Percentiles rank a stretch among this genome's conserved stretches.
Evolutionary conservation across 176 grass and related monocot species (phyloP).

Genomic region (Oryza nivara): DNA sequence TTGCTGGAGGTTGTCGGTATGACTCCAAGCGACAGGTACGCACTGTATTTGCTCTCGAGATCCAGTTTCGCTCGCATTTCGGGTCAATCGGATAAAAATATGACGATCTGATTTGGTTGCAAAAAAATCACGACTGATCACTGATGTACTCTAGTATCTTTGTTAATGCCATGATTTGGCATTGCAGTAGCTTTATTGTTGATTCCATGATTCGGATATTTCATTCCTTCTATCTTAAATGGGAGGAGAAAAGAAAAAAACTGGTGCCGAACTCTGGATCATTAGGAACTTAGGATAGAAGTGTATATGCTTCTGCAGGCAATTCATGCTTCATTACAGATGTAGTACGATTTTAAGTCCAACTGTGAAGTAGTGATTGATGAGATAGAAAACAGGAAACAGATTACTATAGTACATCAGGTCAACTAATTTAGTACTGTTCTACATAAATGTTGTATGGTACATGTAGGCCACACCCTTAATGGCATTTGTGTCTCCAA

Average conservation of each 20-base stretch:
- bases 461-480: background rate
- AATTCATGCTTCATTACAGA: background rate
- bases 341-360: background rate
- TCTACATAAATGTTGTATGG: background rate
- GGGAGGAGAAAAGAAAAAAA: background rate
- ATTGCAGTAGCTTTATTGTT: conserved; percentile 8
- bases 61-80: conserved; percentile 27
- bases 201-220: background rate
- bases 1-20: background rate
- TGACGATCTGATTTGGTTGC: background rate
- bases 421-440: background rate
- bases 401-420: background rate
- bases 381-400: conserved; percentile 1
- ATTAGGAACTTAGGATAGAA: background rate
- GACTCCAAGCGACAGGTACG: conserved; percentile 43
- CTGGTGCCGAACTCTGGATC: background rate
- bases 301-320: background rate
- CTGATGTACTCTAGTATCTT: background rate
- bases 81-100: background rate
- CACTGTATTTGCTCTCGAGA: conserved; percentile 17
- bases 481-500: conserved; percentile 15
- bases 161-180: conserved; percentile 18
- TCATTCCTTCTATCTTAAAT: background rate
- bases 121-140: background rate
- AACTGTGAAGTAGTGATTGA: background rate